Evolutionary conservation across 441 rosid genomes (phyloP).

Genomic region (Adansonia grandidieri): DNA sequence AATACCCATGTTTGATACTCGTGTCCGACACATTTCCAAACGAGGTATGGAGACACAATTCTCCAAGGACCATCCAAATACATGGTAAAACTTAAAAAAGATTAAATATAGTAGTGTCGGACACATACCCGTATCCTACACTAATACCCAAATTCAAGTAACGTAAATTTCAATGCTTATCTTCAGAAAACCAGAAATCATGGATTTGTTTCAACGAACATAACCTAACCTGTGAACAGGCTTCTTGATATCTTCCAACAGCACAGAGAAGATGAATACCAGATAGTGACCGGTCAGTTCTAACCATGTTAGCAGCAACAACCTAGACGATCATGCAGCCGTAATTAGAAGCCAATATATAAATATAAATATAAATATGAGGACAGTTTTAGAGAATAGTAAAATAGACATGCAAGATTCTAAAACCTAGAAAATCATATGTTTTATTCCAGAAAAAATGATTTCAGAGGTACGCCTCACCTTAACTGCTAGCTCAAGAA

Average conservation of each 20-base stretch:
- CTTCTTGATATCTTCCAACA: conserved; percentile 97
- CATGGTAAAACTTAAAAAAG: no score
- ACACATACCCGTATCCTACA: no score
- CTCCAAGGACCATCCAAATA: no score
- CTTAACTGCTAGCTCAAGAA: conserved; percentile 96
- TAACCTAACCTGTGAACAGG: conserved; percentile 89
- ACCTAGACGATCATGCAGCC: conserved; percentile 54
- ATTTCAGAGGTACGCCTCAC: conserved; percentile 42
- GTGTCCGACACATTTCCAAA: no score
- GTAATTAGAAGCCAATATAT: not conserved
- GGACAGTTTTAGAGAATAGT: not conserved
- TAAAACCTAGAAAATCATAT: conserved; percentile 15
- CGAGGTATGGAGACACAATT: no score
- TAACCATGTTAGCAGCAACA: conserved; percentile 98
- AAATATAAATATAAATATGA: not conserved
- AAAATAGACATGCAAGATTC: conserved; percentile 5
- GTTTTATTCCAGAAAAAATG: conserved; percentile 6
- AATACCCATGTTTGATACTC: no score
- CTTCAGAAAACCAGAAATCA: conserved; percentile 5
- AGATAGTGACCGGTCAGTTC: conserved; percentile 83
- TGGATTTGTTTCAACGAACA: not conserved
- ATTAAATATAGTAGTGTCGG: no score
- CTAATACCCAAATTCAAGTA: no score
- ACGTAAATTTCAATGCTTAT: not conserved
- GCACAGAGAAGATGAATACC: conserved; percentile 98